Evolutionary conservation across 129 eudicot species (phyloP), one percentile per base, ranked within the genome.

Genomic region (Gnaphalium uliginosum): DNA sequence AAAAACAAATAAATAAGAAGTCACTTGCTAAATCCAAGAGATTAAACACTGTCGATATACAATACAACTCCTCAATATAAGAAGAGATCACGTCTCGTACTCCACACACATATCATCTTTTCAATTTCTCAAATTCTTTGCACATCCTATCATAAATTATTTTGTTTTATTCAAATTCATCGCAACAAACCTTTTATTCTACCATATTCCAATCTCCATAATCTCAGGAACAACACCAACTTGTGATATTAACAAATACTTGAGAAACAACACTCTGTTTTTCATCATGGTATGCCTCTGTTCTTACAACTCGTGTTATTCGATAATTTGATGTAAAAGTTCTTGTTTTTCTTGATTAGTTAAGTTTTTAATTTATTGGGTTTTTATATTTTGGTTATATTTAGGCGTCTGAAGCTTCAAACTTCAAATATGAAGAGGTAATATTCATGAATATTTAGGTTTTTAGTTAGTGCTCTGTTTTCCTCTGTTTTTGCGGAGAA

Each of bases 401-500:
- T 65, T 39, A 79, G 83, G 74, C 83, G 35, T 39, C 51, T 27
- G 78, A 72, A 73, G 74, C 74, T 73, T 53, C 74, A 70, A 37
- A 57, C 66, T 70, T 85, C 80, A 85, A 62, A 72, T 82, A 85
- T 71, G 92, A 87, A 62, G 92, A 87, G 92, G 92, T 85, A 81
- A n/a, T 51, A 35, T 21, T 64, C 53, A 65, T 8, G 8, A 8
- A 8, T 41, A 39, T 8, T 22, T 41, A 8, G 32, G 23, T 41
- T 25, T 21, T 26, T 27, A 9, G 39, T 5, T 0, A 10, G 14
- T 65, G 62, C 53, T 72, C 48, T 72, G 69, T 57, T 77, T 76
- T 25, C 10, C 6, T 33, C 7, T 51, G 68, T 77, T 8, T 56
- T 53, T 54, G 4, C 5, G 18, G 32, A 4, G 57, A 66, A 66